These are phyloP conservation scores for Pythium brachiatum DNA, from an alignment of 352 stramenopile species.

Conservation along the genomic window DNA sequence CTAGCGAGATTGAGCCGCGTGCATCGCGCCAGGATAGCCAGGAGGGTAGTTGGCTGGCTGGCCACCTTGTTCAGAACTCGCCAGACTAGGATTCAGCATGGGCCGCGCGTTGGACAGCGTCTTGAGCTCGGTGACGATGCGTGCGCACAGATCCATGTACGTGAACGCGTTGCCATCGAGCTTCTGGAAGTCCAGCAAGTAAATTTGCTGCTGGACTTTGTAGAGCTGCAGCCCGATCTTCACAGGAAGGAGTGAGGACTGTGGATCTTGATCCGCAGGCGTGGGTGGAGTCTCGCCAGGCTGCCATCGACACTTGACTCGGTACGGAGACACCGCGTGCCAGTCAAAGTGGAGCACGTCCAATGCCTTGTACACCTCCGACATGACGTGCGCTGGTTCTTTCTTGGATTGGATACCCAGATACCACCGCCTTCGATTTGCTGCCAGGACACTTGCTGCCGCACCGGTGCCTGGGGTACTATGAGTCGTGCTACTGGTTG, in stretches of 20 bases:
- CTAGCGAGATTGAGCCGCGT: conserved; percentile 25
- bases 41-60: conserved; percentile 14
- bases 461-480: not conserved
- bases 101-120: conserved; percentile 86
- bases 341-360: conserved; percentile 97
- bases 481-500: not conserved
- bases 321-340: conserved; percentile 95
- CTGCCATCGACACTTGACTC: conserved; percentile 97
- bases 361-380: conserved; percentile 98
- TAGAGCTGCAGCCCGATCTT: conserved; percentile 97
- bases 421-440: conserved; percentile 94
- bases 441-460: conserved; percentile 27
- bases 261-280: conserved; percentile 21
- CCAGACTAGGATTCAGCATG: conserved; percentile 44
- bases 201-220: conserved; percentile 98
- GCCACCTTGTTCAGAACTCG: conserved; percentile 32
- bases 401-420: conserved; percentile 99
- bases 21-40: conserved; percentile 41
- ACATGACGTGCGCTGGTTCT: conserved; percentile 99
- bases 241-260: conserved; percentile 54
- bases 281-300: conserved; percentile 24
- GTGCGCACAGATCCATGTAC: conserved; percentile 99
- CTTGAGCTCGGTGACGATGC: conserved; percentile 99
- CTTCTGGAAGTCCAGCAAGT: conserved; percentile 98
- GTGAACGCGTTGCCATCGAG: conserved; percentile 97